These are phyloP conservation scores for Suillus subalutaceus DNA, from an alignment of 768 basidiomycete species.

Conservation along the genomic window DNA sequence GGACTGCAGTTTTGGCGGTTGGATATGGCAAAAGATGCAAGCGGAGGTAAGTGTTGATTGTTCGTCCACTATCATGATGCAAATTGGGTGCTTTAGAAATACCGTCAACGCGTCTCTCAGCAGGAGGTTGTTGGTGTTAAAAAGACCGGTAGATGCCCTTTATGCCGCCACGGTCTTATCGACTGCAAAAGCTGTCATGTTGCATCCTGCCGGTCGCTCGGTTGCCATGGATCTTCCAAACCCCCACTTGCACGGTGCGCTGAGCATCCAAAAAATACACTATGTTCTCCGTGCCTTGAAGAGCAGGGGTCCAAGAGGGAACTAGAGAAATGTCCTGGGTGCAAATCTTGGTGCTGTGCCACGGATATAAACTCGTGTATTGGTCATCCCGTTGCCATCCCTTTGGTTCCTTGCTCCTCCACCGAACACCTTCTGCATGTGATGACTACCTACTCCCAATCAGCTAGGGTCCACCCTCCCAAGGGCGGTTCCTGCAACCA, in stretches of 20 bases:
- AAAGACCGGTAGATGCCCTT: neutral
- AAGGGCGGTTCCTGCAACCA: neutral
- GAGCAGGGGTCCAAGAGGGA: neutral
- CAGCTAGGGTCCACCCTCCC: neutral
- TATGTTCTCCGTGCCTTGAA: neutral
- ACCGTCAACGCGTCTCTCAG: neutral
- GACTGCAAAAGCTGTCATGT: neutral
- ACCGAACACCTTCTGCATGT: neutral
- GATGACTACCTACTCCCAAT: neutral
- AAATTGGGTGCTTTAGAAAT: neutral
- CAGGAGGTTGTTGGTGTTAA: neutral
- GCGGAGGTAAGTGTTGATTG: neutral
- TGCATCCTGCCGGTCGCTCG: neutral
- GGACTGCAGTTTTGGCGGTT: neutral
- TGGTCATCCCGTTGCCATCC: neutral
- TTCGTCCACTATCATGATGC: neutral
- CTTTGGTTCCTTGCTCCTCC: neutral
- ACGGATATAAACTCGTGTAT: neutral
- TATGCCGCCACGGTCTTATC: neutral
- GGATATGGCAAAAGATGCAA: neutral
- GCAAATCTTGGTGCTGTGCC: neutral
- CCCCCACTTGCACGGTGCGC: neutral
- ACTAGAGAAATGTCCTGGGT: neutral
- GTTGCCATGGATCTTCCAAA: neutral
- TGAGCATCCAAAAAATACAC: rapidly evolving